Percentiles rank a stretch among this genome's conserved stretches.
Conservation (phyloP, 2,329 filamentous ascomycete genomes). For the Ustulina deusta region DNA sequence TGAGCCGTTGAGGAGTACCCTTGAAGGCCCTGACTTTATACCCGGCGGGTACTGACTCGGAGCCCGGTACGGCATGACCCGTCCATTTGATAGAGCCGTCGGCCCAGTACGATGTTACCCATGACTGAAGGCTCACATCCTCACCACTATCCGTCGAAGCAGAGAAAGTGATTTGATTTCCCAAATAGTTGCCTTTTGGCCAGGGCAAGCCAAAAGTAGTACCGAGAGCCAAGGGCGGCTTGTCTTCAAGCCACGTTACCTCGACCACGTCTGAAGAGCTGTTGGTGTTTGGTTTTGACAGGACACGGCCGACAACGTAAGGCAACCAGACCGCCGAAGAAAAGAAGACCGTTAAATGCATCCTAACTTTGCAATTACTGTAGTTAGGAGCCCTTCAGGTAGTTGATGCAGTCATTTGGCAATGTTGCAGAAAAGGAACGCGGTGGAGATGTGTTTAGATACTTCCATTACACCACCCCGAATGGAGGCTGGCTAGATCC, state of each 20-base stretch:
- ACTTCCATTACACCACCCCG: not conserved
- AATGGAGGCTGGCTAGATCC: not conserved
- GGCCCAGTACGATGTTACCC: slow-evolving; percentile 69
- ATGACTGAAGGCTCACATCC: slow-evolving; percentile 60
- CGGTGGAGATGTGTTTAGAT: slow-evolving; percentile 10
- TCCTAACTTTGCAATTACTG: slow-evolving; percentile 8
- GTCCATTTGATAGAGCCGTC: slow-evolving; percentile 73
- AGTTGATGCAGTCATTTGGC: not conserved
- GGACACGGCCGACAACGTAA: slow-evolving; percentile 2
- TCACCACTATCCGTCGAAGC: slow-evolving; percentile 45
- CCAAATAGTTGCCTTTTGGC: slow-evolving; percentile 55
- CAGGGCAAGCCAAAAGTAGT: slow-evolving; percentile 60
- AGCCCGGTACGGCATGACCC: slow-evolving; percentile 64
- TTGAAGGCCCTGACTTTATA: slow-evolving; percentile 57
- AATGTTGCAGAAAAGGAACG: not conserved
- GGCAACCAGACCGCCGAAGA: slow-evolving; percentile 13
- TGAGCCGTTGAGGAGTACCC: not conserved
- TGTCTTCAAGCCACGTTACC: slow-evolving; percentile 57
- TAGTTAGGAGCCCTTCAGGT: not conserved
- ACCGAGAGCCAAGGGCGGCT: slow-evolving; percentile 52
- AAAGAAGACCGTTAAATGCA: slow-evolving; percentile 25
- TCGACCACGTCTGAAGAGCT: slow-evolving; percentile 39
- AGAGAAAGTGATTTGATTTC: slow-evolving; percentile 54
- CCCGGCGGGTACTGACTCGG: slow-evolving; percentile 54
- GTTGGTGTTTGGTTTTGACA: slow-evolving; percentile 1